These are phyloP conservation scores for Acorus calamus DNA, from an alignment of 106 monocot species.

Conservation along the genomic window DNA sequence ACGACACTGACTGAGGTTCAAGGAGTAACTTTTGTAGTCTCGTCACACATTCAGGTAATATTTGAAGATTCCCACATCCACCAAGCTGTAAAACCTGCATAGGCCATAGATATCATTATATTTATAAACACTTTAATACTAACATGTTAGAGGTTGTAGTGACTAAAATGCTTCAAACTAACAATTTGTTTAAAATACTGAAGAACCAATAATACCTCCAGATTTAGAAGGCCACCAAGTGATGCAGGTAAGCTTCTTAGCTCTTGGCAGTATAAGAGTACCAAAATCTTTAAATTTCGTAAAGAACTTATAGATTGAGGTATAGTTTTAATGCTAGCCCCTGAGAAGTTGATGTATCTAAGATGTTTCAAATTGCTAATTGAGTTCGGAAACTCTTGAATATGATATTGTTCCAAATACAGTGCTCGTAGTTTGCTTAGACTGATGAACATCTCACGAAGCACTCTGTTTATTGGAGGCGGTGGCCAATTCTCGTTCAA, in stretches of 20 bases:
- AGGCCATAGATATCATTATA: slow-evolving; percentile 7
- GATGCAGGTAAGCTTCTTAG: slow-evolving; percentile 13
- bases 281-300: neutral
- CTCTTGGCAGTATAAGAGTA: neutral
- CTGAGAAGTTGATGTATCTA: slow-evolving; percentile 21
- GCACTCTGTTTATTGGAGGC: no score
- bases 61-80: slow-evolving; percentile 5
- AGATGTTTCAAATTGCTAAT: slow-evolving; percentile 20
- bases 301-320: no score
- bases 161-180: slow-evolving; percentile 9
- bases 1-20: neutral
- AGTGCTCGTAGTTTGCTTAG: slow-evolving; percentile 17
- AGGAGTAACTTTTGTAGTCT: slow-evolving; percentile 4
- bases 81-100: slow-evolving; percentile 11
- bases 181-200: slow-evolving; percentile 2
- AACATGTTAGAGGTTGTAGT: slow-evolving; percentile 11
- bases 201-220: slow-evolving; percentile 4
- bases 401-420: slow-evolving; percentile 11
- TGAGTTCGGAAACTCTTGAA: slow-evolving; percentile 16
- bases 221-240: slow-evolving; percentile 4
- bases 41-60: slow-evolving; percentile 12
- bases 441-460: neutral
- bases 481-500: no score
- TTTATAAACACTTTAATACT: slow-evolving; percentile 7
- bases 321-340: neutral